These are phyloP conservation scores for Aspergillus sp. DNA, from an alignment of 2,329 filamentous ascomycete genomes.

Conservation along the genomic window DNA sequence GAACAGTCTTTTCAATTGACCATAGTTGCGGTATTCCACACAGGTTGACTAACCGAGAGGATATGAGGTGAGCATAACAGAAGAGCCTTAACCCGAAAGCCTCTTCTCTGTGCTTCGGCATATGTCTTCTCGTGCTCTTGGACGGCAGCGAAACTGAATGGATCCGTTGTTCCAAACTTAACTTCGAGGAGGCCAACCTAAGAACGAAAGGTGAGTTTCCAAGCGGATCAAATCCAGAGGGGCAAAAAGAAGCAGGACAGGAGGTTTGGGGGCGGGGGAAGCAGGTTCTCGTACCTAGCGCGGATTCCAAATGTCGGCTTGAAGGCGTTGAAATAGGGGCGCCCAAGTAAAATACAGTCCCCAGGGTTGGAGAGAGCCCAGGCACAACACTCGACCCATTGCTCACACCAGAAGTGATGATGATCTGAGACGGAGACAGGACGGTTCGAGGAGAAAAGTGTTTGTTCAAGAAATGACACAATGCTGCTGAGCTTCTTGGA, in stretches of 20 bases:
- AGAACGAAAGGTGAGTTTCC: neutral
- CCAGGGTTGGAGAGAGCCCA: constrained; percentile 16
- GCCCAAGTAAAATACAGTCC: constrained; percentile 20
- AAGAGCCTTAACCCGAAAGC: constrained; percentile 36
- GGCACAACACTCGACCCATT: constrained; percentile 18
- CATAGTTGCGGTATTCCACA: neutral
- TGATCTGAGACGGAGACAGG: constrained; percentile 14
- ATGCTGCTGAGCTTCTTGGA: constrained; percentile 11
- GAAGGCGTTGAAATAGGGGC: constrained; percentile 39
- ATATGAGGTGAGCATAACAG: constrained; percentile 45
- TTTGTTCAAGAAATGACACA: constrained; percentile 20
- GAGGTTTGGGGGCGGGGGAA: too few relatives aligned
- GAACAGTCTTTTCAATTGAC: neutral
- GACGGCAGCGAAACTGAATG: constrained; percentile 35
- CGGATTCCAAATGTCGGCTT: constrained; percentile 35
- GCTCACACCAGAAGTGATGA: constrained; percentile 21
- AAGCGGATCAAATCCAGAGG: neutral
- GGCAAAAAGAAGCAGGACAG: neutral
- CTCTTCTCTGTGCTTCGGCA: constrained; percentile 26
- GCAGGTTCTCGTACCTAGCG: constrained; percentile 20
- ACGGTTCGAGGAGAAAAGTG: constrained; percentile 12
- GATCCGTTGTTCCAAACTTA: constrained; percentile 36
- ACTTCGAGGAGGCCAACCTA: constrained; percentile 34
- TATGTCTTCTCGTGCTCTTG: constrained; percentile 36
- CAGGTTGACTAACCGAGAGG: constrained; percentile 32